Evolutionary conservation across 495 filamentous ascomycete genomes (phyloP).

Genomic region (Aspergillus incahuasiensis): DNA sequence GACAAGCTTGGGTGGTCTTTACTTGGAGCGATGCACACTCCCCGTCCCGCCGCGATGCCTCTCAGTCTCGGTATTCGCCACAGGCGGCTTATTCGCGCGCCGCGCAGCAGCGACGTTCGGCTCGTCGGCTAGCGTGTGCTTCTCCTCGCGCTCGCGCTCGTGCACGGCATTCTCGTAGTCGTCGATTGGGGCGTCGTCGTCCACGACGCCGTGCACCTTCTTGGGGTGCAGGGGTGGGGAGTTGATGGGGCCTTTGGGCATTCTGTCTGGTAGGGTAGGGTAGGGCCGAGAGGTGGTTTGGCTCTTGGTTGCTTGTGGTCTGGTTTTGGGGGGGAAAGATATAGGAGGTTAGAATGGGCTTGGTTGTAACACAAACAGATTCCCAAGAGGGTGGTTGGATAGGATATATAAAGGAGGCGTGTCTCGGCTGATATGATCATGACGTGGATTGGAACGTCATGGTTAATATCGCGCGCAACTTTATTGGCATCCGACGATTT

Average conservation of each 20-base stretch:
- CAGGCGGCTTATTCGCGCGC: slow-evolving; percentile 1
- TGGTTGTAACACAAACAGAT: no score
- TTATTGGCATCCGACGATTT: no score
- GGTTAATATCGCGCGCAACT: no score
- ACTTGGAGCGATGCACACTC: slow-evolving; percentile 3
- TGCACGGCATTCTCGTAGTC: slow-evolving; percentile 5
- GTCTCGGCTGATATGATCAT: background rate
- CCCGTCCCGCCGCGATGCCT: background rate
- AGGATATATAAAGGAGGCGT: background rate
- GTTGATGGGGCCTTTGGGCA: slow-evolving; percentile 6
- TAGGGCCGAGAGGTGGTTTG: background rate
- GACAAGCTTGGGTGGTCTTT: no score
- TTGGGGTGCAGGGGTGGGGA: slow-evolving; percentile 2
- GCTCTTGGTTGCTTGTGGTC: background rate
- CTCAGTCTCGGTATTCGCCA: background rate
- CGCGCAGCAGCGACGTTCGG: slow-evolving; percentile 7
- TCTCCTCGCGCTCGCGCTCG: background rate
- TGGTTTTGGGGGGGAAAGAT: no score
- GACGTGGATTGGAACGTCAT: background rate
- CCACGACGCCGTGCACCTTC: slow-evolving; percentile 2
- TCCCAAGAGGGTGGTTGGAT: background rate
- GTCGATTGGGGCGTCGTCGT: slow-evolving; percentile 8
- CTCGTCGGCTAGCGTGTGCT: background rate
- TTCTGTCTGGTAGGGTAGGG: no score
- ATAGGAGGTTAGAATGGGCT: no score